A percentile compares a stretch with the other conserved stretches of the same genome.
These are phyloP conservation scores for Lipomyces mesembrius DNA, from an alignment of 805 yeast genomes.

Conservation along the genomic window DNA sequence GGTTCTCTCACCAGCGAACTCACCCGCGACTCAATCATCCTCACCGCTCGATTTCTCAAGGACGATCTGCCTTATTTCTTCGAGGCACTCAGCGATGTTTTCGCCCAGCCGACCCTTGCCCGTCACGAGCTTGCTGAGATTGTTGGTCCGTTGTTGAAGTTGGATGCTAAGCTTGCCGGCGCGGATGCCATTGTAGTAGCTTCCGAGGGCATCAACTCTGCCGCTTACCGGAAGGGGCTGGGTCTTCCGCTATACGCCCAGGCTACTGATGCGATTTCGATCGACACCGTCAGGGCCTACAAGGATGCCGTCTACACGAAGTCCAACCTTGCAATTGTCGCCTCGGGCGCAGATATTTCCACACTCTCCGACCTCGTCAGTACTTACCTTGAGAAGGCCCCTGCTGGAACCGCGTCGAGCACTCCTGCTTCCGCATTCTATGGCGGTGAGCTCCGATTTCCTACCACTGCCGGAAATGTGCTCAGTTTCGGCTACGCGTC, in stretches of 20 bases:
- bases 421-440: conserved; percentile 52
- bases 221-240: conserved; percentile 83
- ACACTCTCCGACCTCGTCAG: conserved; percentile 71
- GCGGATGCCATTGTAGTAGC: conserved; percentile 63
- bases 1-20: conserved; percentile 72
- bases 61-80: conserved; percentile 92
- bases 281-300: conserved; percentile 68
- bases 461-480: conserved; percentile 67
- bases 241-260: conserved; percentile 82
- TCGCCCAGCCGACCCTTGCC: conserved; percentile 38
- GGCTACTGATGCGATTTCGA: conserved; percentile 59
- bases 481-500: conserved; percentile 86
- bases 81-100: conserved; percentile 75
- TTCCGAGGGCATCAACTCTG: conserved; percentile 75
- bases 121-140: conserved; percentile 78
- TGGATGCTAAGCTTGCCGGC: conserved; percentile 62
- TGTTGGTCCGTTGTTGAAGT: conserved; percentile 75
- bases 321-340: conserved; percentile 72
- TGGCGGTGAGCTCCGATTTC: conserved; percentile 65
- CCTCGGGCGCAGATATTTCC: conserved; percentile 70
- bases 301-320: conserved; percentile 71
- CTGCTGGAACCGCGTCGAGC: conserved; percentile 60
- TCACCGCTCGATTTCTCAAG: conserved; percentile 80
- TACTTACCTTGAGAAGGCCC: conserved; percentile 58
- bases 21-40: conserved; percentile 82